Evolutionary conservation across 2,329 filamentous ascomycete genomes (phyloP).

Genomic region (Curvularia verruculosa): DNA sequence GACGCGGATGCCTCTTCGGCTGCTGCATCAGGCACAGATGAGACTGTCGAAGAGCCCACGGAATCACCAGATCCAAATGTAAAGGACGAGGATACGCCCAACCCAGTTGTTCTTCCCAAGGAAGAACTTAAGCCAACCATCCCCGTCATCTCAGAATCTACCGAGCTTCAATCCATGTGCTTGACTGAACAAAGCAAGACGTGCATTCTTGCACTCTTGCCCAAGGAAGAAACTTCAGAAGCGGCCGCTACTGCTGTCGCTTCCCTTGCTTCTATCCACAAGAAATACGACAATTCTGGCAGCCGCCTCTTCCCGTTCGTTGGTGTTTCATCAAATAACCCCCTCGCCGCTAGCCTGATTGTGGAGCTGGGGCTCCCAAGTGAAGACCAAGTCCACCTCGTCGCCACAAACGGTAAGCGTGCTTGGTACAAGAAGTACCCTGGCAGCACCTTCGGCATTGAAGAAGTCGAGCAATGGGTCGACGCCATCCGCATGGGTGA

Average conservation of each 20-base stretch:
- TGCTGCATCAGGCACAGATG: slow-evolving; percentile 57
- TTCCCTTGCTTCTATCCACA: slow-evolving; percentile 73
- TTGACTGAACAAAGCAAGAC: slow-evolving; percentile 77
- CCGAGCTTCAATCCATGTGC: slow-evolving; percentile 72
- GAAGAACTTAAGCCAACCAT: slow-evolving; percentile 65
- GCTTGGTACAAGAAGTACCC: slow-evolving; percentile 83
- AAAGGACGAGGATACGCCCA: slow-evolving; percentile 52
- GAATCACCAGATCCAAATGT: slow-evolving; percentile 61
- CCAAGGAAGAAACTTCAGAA: slow-evolving; percentile 53
- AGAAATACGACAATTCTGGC: slow-evolving; percentile 72
- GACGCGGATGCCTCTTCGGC: slow-evolving; percentile 56
- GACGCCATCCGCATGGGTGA: slow-evolving; percentile 92
- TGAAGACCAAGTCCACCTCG: slow-evolving; percentile 67
- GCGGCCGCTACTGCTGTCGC: slow-evolving; percentile 50
- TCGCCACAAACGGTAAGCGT: slow-evolving; percentile 84
- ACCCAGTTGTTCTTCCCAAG: slow-evolving; percentile 60
- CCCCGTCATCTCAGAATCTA: slow-evolving; percentile 65
- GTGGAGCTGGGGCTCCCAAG: slow-evolving; percentile 65
- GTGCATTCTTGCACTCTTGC: slow-evolving; percentile 71
- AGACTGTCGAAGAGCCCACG: slow-evolving; percentile 59
- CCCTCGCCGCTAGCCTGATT: slow-evolving; percentile 62
- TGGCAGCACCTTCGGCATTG: slow-evolving; percentile 61
- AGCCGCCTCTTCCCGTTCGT: slow-evolving; percentile 83
- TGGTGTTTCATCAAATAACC: slow-evolving; percentile 69
- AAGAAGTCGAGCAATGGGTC: slow-evolving; percentile 80